Percentiles rank a stretch among this genome's conserved stretches.
Conservation (phyloP, 2,329 filamentous ascomycete genomes). For the Aspergillus sp. region DNA sequence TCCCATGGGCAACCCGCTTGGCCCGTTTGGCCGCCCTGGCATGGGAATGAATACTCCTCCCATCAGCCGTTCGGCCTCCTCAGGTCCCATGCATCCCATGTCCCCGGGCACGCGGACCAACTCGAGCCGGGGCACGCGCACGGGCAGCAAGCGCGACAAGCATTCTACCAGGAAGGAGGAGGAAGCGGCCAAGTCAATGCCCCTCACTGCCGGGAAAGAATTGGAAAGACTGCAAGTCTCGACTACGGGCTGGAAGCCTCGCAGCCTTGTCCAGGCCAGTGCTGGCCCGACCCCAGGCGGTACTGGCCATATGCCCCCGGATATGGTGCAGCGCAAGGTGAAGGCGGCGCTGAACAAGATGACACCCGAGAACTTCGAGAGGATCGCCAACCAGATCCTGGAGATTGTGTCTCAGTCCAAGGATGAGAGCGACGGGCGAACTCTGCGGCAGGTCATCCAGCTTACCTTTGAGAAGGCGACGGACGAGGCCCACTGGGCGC, state of each 20-base stretch:
- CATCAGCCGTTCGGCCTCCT: conserved; percentile 57
- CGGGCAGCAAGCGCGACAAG: conserved; percentile 45
- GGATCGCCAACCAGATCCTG: conserved; percentile 86
- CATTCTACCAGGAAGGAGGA: conserved; percentile 49
- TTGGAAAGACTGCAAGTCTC: conserved; percentile 69
- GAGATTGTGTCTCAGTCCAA: conserved; percentile 90
- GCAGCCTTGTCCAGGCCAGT: conserved; percentile 49
- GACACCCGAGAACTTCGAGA: conserved; percentile 98
- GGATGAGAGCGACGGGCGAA: conserved; percentile 87
- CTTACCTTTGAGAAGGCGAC: conserved; percentile 98
- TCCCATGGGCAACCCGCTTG: conserved; percentile 46
- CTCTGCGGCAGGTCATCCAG: conserved; percentile 93
- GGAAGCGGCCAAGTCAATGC: conserved; percentile 76
- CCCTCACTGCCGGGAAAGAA: conserved; percentile 73
- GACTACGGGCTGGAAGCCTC: conserved; percentile 80
- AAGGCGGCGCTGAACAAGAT: conserved; percentile 99
- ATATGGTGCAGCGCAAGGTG: conserved; percentile 95
- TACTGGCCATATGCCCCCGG: conserved; percentile 65
- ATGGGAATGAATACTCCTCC: conserved; percentile 53
- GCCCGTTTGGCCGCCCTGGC: conserved; percentile 53
- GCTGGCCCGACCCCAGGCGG: conserved; percentile 41
- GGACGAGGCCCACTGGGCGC: conserved; percentile 95
- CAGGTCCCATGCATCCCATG: conserved; percentile 42
- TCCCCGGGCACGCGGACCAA: conserved; percentile 63
- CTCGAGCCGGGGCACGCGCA: conserved; percentile 44